Conservation (phyloP, 176 grass and related monocot species). For the Pontederia crassipes region DNA sequence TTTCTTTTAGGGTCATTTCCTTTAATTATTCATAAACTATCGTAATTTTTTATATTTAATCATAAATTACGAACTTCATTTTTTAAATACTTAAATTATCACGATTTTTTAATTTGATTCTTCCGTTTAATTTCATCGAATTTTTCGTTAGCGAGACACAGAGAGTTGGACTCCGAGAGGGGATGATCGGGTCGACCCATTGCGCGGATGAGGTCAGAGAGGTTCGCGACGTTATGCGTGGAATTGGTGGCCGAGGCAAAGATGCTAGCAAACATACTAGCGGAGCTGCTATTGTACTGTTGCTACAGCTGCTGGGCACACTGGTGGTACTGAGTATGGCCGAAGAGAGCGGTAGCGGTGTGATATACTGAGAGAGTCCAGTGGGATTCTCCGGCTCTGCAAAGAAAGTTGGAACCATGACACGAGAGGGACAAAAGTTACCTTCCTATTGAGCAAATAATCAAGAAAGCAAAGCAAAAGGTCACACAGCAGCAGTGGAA, state of each 20-base stretch:
- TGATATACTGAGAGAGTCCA: slow-evolving; percentile 22
- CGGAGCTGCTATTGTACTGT: slow-evolving; percentile 23
- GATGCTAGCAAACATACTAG: slow-evolving; percentile 50
- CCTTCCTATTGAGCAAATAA: slow-evolving; percentile 3
- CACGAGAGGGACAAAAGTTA: slow-evolving; percentile 7
- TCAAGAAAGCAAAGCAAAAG: slow-evolving; percentile 13
- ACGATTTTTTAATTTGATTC: too few species aligned
- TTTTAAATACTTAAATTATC: too few species aligned
- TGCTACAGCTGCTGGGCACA: slow-evolving; percentile 10
- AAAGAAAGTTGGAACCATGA: slow-evolving; percentile 17
- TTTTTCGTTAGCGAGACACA: slow-evolving; percentile 41
- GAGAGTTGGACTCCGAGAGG: slow-evolving; percentile 30
- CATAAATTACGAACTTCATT: too few species aligned
- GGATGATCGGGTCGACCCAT: slow-evolving; percentile 13
- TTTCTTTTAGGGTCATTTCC: too few species aligned
- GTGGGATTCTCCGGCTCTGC: slow-evolving; percentile 43
- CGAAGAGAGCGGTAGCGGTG: slow-evolving; percentile 7
- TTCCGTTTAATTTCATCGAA: too few species aligned
- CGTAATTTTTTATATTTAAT: too few species aligned
- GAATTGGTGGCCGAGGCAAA: slow-evolving; percentile 48
- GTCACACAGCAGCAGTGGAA: neutral
- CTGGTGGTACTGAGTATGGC: slow-evolving; percentile 1
- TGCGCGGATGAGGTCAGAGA: slow-evolving; percentile 12
- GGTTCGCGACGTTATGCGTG: slow-evolving; percentile 19
- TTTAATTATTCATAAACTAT: too few species aligned